phyloP scores from a whole-genome alignment of 176 grass and related monocot genomes.

The Otatea glauca region DNA sequence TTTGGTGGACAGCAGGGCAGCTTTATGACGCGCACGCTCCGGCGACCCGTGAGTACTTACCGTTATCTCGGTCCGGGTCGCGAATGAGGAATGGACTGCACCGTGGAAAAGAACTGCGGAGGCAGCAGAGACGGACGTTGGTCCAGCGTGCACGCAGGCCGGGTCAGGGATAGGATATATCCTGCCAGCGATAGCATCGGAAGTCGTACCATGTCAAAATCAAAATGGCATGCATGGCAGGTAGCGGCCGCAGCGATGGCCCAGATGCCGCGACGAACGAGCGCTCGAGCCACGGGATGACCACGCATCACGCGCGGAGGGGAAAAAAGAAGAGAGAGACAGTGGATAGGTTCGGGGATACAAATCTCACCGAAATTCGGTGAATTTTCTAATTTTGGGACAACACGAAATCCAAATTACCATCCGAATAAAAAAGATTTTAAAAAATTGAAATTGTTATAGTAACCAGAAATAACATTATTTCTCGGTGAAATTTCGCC shows the following conservation, averaged over 20 bases:
- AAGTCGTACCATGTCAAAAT: background rate
- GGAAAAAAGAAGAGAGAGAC: background rate
- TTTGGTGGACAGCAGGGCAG: background rate
- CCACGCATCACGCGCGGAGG: background rate
- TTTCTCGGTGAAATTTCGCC: no score
- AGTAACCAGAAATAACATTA: no score
- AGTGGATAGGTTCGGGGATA: no score
- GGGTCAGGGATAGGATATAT: background rate
- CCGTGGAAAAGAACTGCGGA: constrained; percentile 36
- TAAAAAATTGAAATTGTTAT: no score
- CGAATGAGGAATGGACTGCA: constrained; percentile 20
- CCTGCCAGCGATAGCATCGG: background rate
- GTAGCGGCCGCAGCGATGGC: background rate
- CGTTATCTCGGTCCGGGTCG: constrained; percentile 42
- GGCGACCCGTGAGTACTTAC: constrained; percentile 39
- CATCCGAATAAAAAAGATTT: no score
- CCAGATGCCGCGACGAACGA: constrained; percentile 24
- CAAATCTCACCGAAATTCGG: no score
- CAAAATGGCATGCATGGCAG: constrained; percentile 10
- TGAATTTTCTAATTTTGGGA: no score
- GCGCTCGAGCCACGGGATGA: constrained; percentile 3
- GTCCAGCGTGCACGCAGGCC: constrained; percentile 28
- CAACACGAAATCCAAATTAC: no score
- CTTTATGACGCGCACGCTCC: background rate
- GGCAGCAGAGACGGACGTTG: constrained; percentile 19